Base-by-base conservation (phyloP, 257 asterid species). In the Parsonsia alboflavescens region DNA sequence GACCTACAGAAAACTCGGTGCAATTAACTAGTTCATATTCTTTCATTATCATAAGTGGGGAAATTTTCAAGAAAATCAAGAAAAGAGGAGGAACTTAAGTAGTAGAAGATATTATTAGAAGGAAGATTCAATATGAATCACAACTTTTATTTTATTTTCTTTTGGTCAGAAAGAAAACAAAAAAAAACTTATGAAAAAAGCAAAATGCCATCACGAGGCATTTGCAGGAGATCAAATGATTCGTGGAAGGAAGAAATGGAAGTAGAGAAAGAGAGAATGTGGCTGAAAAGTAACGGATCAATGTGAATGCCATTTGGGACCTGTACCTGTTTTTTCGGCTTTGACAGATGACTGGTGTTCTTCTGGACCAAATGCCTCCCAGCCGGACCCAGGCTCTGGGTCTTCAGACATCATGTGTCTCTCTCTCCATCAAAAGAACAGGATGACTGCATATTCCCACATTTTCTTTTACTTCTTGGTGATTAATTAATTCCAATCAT, bases 61-160 rank as follows among this genome's bases (percentile, higher is more conserved):
- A 22, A 50, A 52, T 42, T 5, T 1, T n/a, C n/a, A n/a, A n/a
- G n/a, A n/a, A n/a, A 21, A 54, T 19, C 7, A 54, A 54, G 10
- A 53, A 53, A 53, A 53, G 1, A 66, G 19, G 13, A 13, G 19
- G 15, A 24, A 46, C 13, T 26, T 16, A 49, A 4, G 46, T 2
- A 30, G n/a, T n/a, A n/a, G n/a, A n/a, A n/a, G 58, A 50, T 28
- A 7, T 52, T 21, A 52, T 39, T 22, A 21, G 52, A 36, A 70
- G 50, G 64, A 70, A 46, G 42, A 7, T 71, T 44, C 15, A 71
- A 68, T 33, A 22, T 53, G 73, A 39, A 66, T 36, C 73, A 44
- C 53, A 24, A 41, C 48, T 41, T 44, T 75, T 75, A 22, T n/a
- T 75, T 75, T 50, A 4, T 50, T 50, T 75, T 71, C 39, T 22